phyloP scores from a whole-genome alignment of 768 basidiomycete genomes.

The Myochromella boudieri region DNA sequence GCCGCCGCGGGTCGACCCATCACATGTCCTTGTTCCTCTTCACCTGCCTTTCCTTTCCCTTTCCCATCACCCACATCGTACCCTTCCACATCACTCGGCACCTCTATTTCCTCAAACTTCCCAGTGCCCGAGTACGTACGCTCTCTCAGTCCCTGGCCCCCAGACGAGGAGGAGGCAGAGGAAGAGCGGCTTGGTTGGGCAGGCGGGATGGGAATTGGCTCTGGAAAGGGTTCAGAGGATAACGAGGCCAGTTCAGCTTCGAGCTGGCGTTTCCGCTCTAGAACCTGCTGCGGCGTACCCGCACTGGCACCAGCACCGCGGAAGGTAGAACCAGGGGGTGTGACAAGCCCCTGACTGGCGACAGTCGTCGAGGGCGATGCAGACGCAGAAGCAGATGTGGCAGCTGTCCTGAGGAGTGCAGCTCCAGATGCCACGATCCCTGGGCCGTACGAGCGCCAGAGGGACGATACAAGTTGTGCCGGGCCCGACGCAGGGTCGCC shows the following conservation, averaged over 20 bases:
- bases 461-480: slow-evolving; percentile 57
- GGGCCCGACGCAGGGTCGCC: slow-evolving; percentile 62
- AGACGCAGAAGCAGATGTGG: slow-evolving; percentile 17
- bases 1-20: slow-evolving; percentile 23
- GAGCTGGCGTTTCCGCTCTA: slow-evolving; percentile 49
- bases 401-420: slow-evolving; percentile 55
- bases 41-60: slow-evolving; percentile 13
- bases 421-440: slow-evolving; percentile 67
- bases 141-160: slow-evolving; percentile 38
- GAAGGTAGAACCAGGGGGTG: slow-evolving; percentile 25
- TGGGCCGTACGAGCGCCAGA: slow-evolving; percentile 84
- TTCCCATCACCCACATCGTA: slow-evolving; percentile 44
- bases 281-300: slow-evolving; percentile 26
- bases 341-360: slow-evolving; percentile 22
- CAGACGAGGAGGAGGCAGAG: slow-evolving; percentile 21
- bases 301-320: slow-evolving; percentile 12
- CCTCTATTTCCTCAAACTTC: slow-evolving; percentile 68
- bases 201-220: slow-evolving; percentile 24
- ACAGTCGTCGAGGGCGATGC: neutral
- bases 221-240: slow-evolving; percentile 31
- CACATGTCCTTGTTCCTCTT: too few species aligned
- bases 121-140: slow-evolving; percentile 39
- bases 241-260: slow-evolving; percentile 62
- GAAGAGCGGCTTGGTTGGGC: slow-evolving; percentile 34
- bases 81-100: slow-evolving; percentile 70